A percentile compares a stretch with the other conserved stretches of the same genome.
Evolutionary conservation across 768 basidiomycete species (phyloP).

Genomic region (Tylopilus intermedius): DNA sequence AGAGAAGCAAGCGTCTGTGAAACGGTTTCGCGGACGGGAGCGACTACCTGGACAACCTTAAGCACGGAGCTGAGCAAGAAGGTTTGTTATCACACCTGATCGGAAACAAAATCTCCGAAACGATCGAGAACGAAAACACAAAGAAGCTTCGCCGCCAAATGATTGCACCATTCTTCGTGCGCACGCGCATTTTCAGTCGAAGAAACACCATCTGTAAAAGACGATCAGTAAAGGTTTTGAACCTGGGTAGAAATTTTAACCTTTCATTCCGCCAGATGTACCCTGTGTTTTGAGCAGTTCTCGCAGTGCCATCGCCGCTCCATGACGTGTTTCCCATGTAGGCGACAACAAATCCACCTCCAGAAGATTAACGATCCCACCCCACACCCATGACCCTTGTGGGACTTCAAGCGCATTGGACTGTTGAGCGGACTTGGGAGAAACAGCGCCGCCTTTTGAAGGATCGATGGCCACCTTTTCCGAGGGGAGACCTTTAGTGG

Average conservation of each 20-base stretch:
- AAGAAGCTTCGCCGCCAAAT: conserved; percentile 77
- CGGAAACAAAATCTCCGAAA: conserved; percentile 97
- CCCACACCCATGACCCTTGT: conserved; percentile 81
- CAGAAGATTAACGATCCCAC: conserved; percentile 71
- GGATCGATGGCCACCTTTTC: conserved; percentile 79
- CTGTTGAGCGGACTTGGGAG: conserved; percentile 70
- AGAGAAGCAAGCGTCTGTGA: conserved; percentile 91
- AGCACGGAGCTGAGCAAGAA: not conserved
- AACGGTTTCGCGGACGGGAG: conserved; percentile 94
- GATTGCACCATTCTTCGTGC: conserved; percentile 88
- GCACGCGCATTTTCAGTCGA: conserved; percentile 54
- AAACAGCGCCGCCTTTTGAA: conserved; percentile 79
- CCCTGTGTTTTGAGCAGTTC: conserved; percentile 86
- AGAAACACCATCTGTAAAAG: conserved; percentile 45
- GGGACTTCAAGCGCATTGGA: conserved; percentile 73
- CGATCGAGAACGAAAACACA: conserved; percentile 91
- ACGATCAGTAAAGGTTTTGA: not conserved
- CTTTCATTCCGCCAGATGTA: conserved; percentile 74
- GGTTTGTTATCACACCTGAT: conserved; percentile 48
- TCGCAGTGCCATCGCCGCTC: conserved; percentile 84
- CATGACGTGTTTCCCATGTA: conserved; percentile 92
- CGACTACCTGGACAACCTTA: conserved; percentile 58
- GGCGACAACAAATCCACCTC: conserved; percentile 81
- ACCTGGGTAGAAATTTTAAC: conserved; percentile 30
- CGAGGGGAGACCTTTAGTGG: conserved; percentile 32